Evolutionary conservation across 345 rosid genomes (phyloP), one percentile per base, ranked within the genome.

Genomic region (Dovyalis caffra): DNA sequence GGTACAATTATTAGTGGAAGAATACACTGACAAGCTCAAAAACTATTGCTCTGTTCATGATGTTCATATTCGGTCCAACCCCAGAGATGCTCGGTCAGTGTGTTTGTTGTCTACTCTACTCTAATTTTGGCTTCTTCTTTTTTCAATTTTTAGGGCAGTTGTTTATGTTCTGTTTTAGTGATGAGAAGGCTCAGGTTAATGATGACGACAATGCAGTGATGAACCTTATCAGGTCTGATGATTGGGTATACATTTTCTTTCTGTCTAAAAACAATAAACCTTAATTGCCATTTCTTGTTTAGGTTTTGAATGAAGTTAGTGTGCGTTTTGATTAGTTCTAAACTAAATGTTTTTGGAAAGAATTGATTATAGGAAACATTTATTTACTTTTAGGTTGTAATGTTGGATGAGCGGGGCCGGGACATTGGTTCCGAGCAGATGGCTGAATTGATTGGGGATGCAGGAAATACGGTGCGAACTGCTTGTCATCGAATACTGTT

Each of bases 341-440:
- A 40, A 40, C 47, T 40, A 40, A 40, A 12, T 63, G 3, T 66
- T 20, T 5, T 43, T 20, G 23, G n/a, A 40, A 40, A 40, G 4
- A 40, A 40, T 40, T 40, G 47, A 40, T 40, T 40, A 15, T 40
- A 40, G 47, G 47, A 40, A 4, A 16, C 35, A 12, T 8, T 34
- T 4, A 28, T 70, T 75, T 68, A 32, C 32, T 67, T 58, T 71
- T 78, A 94, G 98, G 93, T 94, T 68, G 97, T 92, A 82, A 76
- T 91, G 84, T 83, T 94, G 88, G 98, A 95, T 75, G 97, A 92
- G 90, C 88, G 73, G 20, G 99, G 99, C 62, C 64, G 80, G 69
- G 93, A 91, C 62, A 70, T 92, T 58, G 80, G 82, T 51, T 91
- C 97, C 21, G 92, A 86, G 83, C 80, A 87, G 81, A 79, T 94